Evolutionary conservation across 768 basidiomycete genomes (phyloP).

Genomic region (Candolleomyces aberdarensis): DNA sequence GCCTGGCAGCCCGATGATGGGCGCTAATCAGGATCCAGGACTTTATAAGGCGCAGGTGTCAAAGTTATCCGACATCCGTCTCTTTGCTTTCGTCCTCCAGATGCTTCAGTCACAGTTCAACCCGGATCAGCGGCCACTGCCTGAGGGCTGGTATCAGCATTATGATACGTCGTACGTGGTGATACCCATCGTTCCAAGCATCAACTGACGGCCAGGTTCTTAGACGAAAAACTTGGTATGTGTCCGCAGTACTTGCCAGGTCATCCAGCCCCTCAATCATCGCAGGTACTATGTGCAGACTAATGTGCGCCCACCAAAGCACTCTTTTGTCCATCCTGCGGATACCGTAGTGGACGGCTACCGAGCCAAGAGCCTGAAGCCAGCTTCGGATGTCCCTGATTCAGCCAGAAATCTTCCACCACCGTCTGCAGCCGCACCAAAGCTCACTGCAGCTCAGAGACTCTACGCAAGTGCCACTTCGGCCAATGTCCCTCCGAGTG

Average conservation of each 20-base stretch:
- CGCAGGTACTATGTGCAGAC: conserved; percentile 9
- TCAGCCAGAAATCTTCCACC: neutral
- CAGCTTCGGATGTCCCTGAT: neutral
- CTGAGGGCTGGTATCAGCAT: conserved; percentile 32
- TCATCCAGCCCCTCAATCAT: neutral
- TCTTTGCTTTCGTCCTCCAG: neutral
- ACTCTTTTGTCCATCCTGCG: neutral
- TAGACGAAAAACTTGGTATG: conserved; percentile 4
- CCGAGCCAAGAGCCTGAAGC: neutral
- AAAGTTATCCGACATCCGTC: neutral
- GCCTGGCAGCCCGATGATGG: no score
- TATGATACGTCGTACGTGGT: conserved; percentile 27
- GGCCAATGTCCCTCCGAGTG: neutral
- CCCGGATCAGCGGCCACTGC: conserved; percentile 25
- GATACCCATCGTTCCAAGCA: neutral
- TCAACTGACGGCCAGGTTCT: neutral
- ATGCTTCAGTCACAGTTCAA: conserved; percentile 5
- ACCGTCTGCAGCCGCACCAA: neutral
- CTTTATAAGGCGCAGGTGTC: neutral
- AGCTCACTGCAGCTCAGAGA: conserved; percentile 3
- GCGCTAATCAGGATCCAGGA: no score
- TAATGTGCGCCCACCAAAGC: conserved; percentile 5
- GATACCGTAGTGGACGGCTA: neutral
- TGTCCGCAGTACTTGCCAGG: neutral
- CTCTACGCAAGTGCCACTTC: conserved; percentile 4